Base-by-base conservation (phyloP, 163 green algal genomes). In the Chlorella variabilis region DNA sequence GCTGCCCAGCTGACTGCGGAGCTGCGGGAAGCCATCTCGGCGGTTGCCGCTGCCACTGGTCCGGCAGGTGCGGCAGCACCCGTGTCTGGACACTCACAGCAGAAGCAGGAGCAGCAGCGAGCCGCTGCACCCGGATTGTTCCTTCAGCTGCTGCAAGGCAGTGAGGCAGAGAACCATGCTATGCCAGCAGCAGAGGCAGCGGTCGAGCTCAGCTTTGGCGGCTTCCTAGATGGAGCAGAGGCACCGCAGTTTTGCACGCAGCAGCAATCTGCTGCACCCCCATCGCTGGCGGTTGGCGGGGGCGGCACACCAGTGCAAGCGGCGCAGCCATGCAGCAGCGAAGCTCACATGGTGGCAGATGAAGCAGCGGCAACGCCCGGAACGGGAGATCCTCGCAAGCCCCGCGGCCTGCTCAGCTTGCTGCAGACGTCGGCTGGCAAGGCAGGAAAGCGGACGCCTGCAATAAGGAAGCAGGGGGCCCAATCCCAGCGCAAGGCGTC, bases 401-500 rank as follows among this genome's bases (percentile, higher is more conserved):
- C 76, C 0, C 62, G 76, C 0, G 76, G 76, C 39, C 76, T 82
- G 42, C 33, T 82, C 45, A 45, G 62, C 13, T 45, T 82, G 62
- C 62, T 82, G 62, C 62, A 75, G 45, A 54, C 76, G 25, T 33
- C 48, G 2, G 62, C 76, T 18, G 48, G 21, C 49, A 58, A 29
- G n/a, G 11, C 69, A 33, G 66, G 62, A 20, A 33, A 13, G 39
- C 34, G 59, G 29, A 77, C 38, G 48, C 45, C 45, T 36, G 45
- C 70, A n/a, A 48, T 33, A 29, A 81, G 63, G 75, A 59, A 71
- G 59, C 54, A 54, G 59, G 39, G n/a, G n/a, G n/a, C 75, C 1
- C 42, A 61, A 39, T 49, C 63, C 9, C 75, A 42, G 20, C 58
- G 58, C 39, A 81, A 71, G 41, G 4, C 39, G 4, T 17, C 58